Base-by-base conservation (phyloP, 148 eudicot species). In the Arbutus unedo region DNA sequence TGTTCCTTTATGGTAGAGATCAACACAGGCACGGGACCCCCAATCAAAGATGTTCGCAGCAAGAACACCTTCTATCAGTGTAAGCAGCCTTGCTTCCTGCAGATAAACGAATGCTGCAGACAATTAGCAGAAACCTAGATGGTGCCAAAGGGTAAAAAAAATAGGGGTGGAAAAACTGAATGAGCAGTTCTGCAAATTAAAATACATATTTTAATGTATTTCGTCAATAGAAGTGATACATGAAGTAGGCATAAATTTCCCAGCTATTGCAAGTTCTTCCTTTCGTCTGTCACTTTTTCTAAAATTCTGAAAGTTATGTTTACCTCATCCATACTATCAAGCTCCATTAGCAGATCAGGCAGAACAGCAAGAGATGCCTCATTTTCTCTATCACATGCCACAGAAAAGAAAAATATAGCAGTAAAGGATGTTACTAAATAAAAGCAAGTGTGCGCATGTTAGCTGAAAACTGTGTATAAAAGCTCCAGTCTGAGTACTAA, bases 11-110 rank as follows among this genome's bases (percentile, higher is more conserved):
- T 93, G 95, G 87, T 96, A 96, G 83, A 96, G 99, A 79, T 96
- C 98, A 84, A 96, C 99, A 89, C 99, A 96, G 25, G 99, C 99
- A 77, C 98, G 98, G 43, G 99, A 94, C 80, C 99, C 99, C 99
- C 99, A 96, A 77, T 96, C 98, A 88, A 96, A 96, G 55, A 96
- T 96, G 89, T 96, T 96, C 64, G 99, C 99, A 85, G 98, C 99
- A 73, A 96, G 94, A 74, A 96, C 99, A 15, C 99, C 99, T 88
- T 96, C 99, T 55, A 96, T 93, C 85, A 96, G 89, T 47, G 91
- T 90, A 84, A 92, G 94, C 84, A 93, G 80, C 84, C 98, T 92
- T 82, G 88, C 86, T 56, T 94, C 99, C 99, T 96, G 85, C 48
- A 88, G 45, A 59, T 55, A 23, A 81, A 84, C 54, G 19, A 88